These are phyloP conservation scores for Meyerozyma sp. DNA, from an alignment of 1,139 yeast genomes.

Conservation along the genomic window DNA sequence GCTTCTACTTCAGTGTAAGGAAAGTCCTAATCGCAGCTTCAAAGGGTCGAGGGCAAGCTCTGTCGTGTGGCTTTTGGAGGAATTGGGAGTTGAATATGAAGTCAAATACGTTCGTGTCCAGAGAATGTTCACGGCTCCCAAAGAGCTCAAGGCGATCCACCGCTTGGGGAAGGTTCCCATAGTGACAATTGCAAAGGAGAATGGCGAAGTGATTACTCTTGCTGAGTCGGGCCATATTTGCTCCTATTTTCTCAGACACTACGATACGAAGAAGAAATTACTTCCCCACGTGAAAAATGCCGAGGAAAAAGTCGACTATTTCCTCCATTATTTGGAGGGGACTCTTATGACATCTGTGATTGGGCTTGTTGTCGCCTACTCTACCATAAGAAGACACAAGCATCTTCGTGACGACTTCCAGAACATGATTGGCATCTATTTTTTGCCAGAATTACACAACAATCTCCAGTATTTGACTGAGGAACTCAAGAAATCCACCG, in stretches of 20 bases:
- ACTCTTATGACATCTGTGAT: conserved; percentile 11
- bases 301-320: conserved; percentile 10
- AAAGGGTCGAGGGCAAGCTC: conserved; percentile 10
- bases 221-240: conserved; percentile 12
- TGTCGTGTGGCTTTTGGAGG: conserved; percentile 12
- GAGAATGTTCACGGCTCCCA: conserved; percentile 11
- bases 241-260: conserved; percentile 8
- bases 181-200: conserved; percentile 10
- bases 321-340: conserved; percentile 12
- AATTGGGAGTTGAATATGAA: conserved; percentile 10
- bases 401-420: conserved; percentile 23
- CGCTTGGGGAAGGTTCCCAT: conserved; percentile 12
- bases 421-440: conserved; percentile 21
- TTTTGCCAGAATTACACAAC: conserved; percentile 20
- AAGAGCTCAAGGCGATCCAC: conserved; percentile 10
- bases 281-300: conserved; percentile 7
- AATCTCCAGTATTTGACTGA: conserved; percentile 5
- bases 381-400: conserved; percentile 10
- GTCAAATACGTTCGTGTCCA: conserved; percentile 9
- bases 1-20: background rate
- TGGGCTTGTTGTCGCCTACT: conserved; percentile 6
- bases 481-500: conserved; percentile 11
- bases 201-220: conserved; percentile 6
- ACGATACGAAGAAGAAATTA: conserved; percentile 6
- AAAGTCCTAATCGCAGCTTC: conserved; percentile 5